Percentiles rank a stretch among this genome's conserved stretches.
phyloP scores from a whole-genome alignment of 352 stramenopile genomes.

The Phytopythium aichiense region DNA sequence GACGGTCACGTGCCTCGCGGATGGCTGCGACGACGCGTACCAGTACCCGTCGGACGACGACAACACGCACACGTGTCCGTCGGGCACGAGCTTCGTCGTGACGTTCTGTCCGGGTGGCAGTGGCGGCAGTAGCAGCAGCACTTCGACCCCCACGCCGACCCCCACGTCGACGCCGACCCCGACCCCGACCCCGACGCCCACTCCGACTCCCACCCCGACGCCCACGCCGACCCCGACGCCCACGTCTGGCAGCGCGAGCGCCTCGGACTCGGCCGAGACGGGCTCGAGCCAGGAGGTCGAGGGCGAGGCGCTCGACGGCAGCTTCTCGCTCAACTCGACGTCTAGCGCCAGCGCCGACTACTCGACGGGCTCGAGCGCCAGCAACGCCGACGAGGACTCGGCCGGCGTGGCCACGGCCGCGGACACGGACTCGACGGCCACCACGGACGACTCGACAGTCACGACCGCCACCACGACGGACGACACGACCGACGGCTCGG shows the following conservation, averaged over 20 bases:
- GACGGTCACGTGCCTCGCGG: constrained; percentile 36
- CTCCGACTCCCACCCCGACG: constrained; percentile 12
- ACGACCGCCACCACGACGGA: constrained; percentile 15
- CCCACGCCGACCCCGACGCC: constrained; percentile 17
- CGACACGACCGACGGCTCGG: constrained; percentile 8
- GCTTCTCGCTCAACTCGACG: constrained; percentile 24
- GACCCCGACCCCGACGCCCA: constrained; percentile 16
- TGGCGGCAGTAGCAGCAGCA: constrained; percentile 25
- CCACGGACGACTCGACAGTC: neutral
- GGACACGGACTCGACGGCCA: constrained; percentile 1
- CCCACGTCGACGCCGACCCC: constrained; percentile 15
- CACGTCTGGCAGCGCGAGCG: constrained; percentile 15
- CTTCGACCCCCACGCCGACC: constrained; percentile 13
- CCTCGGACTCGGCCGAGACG: constrained; percentile 8
- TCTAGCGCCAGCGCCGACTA: constrained; percentile 6
- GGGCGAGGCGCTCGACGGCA: constrained; percentile 17
- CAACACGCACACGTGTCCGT: constrained; percentile 54
- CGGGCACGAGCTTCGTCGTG: constrained; percentile 45
- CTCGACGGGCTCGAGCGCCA: constrained; percentile 6
- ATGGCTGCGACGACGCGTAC: constrained; percentile 58
- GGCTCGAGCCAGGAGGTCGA: constrained; percentile 15
- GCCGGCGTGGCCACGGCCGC: constrained; percentile 14
- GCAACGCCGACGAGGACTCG: constrained; percentile 16
- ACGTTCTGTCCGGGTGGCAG: constrained; percentile 56
- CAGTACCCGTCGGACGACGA: constrained; percentile 52